phyloP scores from a whole-genome alignment of 495 filamentous ascomycete genomes.

The Daldinia caldariorum region DNA sequence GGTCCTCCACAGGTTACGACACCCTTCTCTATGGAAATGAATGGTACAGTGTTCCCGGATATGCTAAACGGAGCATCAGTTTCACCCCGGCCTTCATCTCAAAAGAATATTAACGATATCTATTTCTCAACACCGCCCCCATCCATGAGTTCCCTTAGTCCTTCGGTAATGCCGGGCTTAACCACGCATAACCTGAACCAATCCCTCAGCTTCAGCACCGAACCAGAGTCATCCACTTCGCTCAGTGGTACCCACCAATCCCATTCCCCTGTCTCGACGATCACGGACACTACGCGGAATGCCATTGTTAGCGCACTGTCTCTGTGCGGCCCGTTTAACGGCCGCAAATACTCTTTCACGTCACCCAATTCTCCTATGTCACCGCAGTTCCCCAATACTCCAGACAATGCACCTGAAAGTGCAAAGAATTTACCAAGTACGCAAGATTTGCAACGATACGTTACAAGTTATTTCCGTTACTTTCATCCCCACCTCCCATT shows the following conservation, averaged over 20 bases:
- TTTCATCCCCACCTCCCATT: slow-evolving; percentile 97
- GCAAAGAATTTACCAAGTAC: slow-evolving; percentile 76
- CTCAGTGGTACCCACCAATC: slow-evolving; percentile 70
- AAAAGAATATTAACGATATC: slow-evolving; percentile 62
- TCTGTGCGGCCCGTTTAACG: slow-evolving; percentile 76
- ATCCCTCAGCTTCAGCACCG: slow-evolving; percentile 67
- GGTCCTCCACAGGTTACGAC: slow-evolving; percentile 66
- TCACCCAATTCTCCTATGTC: slow-evolving; percentile 72
- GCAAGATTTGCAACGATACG: slow-evolving; percentile 90
- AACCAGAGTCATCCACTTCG: slow-evolving; percentile 74
- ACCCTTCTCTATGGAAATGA: slow-evolving; percentile 69
- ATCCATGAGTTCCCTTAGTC: slow-evolving; percentile 71
- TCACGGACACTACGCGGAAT: slow-evolving; percentile 93
- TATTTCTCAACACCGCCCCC: slow-evolving; percentile 71
- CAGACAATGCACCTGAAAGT: slow-evolving; percentile 62
- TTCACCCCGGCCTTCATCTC: slow-evolving; percentile 67
- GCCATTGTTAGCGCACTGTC: slow-evolving; percentile 84
- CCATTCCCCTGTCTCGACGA: slow-evolving; percentile 68
- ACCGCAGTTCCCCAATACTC: slow-evolving; percentile 59
- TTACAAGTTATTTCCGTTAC: slow-evolving; percentile 90
- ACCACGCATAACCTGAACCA: slow-evolving; percentile 65
- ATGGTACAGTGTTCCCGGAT: slow-evolving; percentile 66
- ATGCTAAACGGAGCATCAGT: slow-evolving; percentile 67
- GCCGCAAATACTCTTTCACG: slow-evolving; percentile 80
- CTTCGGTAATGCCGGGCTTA: slow-evolving; percentile 60